Evolutionary conservation across 179 eudicot species (phyloP).

Genomic region (Sideroxylon spinosum): DNA sequence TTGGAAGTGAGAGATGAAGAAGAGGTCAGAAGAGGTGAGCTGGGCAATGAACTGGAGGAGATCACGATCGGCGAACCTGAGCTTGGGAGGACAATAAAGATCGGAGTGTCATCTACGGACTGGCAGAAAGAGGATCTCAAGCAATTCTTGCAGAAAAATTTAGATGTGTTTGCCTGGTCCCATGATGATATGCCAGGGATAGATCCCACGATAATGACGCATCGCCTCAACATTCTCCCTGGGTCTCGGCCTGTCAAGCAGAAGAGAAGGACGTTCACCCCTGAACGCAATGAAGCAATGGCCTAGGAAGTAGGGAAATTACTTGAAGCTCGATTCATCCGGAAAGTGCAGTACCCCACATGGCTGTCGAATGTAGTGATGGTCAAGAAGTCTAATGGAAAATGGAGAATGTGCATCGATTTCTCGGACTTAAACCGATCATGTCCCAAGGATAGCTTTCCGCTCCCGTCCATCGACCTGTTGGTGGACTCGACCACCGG

Average conservation of each 20-base stretch:
- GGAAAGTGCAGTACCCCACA: neutral
- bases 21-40: neutral
- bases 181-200: neutral
- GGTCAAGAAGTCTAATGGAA: neutral
- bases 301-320: neutral
- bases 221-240: neutral
- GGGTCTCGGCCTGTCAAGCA: neutral
- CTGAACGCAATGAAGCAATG: neutral
- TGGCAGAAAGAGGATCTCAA: rapidly evolving
- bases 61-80: too few relatives aligned
- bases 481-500: neutral
- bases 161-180: neutral
- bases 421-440: neutral
- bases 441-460: neutral
- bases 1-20: neutral
- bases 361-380: neutral
- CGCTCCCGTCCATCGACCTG: neutral
- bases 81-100: neutral
- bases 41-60: rapidly evolving
- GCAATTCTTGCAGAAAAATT: neutral
- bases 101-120: too few relatives aligned
- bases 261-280: neutral
- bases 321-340: neutral
- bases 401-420: neutral
- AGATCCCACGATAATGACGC: neutral